Percentiles rank a stretch among this genome's conserved stretches.
Evolutionary conservation across 805 yeast species (phyloP).

Genomic region (Candida cerambycidarum): DNA sequence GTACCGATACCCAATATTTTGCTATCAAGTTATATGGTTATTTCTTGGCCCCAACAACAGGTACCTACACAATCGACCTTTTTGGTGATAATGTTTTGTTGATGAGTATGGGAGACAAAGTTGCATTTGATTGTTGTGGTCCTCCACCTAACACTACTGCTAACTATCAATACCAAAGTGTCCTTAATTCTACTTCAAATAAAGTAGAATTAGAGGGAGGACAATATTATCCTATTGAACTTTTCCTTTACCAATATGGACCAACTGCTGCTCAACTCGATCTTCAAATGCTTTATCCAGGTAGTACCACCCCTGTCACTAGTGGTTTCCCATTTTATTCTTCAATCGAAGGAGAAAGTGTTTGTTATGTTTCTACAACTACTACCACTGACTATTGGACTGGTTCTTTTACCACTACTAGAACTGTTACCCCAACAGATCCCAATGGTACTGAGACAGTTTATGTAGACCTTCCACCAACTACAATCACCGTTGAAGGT

Average conservation of each 20-base stretch:
- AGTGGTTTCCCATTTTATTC: neutral
- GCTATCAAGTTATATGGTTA: slow-evolving; percentile 2
- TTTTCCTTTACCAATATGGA: no score
- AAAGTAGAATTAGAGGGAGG: neutral
- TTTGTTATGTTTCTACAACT: neutral
- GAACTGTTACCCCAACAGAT: neutral
- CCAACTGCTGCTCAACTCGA: no score
- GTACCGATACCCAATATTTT: neutral
- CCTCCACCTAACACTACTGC: neutral
- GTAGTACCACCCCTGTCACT: neutral
- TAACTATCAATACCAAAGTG: no score
- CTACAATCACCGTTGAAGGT: neutral
- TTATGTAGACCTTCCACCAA: neutral
- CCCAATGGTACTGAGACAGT: neutral
- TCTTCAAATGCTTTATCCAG: neutral
- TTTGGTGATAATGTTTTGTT: neutral
- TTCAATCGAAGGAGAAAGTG: neutral
- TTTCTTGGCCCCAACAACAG: slow-evolving; percentile 12
- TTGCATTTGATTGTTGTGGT: neutral
- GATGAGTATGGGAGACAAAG: neutral
- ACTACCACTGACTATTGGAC: neutral
- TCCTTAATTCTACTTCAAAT: no score
- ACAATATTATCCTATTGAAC: no score
- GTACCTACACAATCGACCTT: neutral
- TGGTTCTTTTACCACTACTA: neutral